Evolutionary conservation across 1,284 basidiomycete genomes (phyloP), one percentile per base, ranked within the genome.

Genomic region (Apiotrichum sp.): DNA sequence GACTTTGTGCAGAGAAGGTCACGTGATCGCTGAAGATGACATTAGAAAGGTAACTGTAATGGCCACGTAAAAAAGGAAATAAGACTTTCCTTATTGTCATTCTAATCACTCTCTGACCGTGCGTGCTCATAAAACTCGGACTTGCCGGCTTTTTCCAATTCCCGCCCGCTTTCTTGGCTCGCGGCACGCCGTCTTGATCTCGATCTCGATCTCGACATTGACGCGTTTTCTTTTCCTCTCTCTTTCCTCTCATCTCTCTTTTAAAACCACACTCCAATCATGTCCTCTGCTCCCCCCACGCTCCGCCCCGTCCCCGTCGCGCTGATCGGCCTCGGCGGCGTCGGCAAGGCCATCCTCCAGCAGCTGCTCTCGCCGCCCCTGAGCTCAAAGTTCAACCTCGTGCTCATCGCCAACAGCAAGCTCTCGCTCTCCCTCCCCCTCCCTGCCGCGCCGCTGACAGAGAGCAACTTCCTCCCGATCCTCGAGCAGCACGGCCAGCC

Each of bases 251-350:
- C 40, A 33, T 49, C 44, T 22, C 22, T 46, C 5, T 14, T 6
- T 46, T n/a, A 14, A 38, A 7, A 32, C 35, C 8, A 41, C 14
- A 34, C 43, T 35, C 43, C 43, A 40, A 43, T 56, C 35, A 38
- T 47, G 36, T 38, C 36, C 10, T 22, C 33, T 22, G 22, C 22
- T 44, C 22, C 35, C 33, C 47, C 47, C 47, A 39, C 36, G 16
- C n/a, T 60, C 55, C 59, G 62, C 33, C 71, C 67, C 36, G 63
- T 72, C 49, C 74, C 75, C 44, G 83, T 93, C 55, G 88, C 89
- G 47, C 81, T 93, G 61, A 80, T 95, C 58, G 92, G 92, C 58
- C 82, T 89, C 45, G 92, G 92, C 11, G 86, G 92, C 55, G 93
- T 96, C 49, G 93, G 93, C 46, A 80, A 83, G 45, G 88, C 91